Base-by-base conservation (phyloP, 139 green algal species). In the Chlamydomonas applanata region DNA sequence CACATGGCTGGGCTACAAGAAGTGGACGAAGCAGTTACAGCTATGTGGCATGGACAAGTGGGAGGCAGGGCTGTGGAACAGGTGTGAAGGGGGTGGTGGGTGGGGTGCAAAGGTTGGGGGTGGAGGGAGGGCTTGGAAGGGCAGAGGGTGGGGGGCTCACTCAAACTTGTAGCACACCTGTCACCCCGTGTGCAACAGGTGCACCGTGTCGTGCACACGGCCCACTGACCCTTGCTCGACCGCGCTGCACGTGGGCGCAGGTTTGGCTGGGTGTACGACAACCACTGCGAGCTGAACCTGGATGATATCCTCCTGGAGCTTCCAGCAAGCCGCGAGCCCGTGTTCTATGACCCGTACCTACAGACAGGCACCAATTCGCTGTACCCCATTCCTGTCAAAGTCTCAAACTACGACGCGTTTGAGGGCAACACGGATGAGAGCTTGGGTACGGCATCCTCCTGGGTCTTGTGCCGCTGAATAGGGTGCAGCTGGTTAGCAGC, bases 1-100 rank as follows among this genome's bases (percentile, higher is more conserved):
- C 72, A 88, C 82, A 2, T 90, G 85, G 85, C 82, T 90, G 70
- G 85, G 85, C 35, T 83, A 80, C 62, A 72, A 68, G 20, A 71
- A 75, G 24, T 87, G 78, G 80, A 88, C 78, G 16, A 49, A 69
- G 33, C 79, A 90, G 82, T 77, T 88, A 14, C 85, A 90, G 57
- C 29, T 84, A 45, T 90, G 85, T 54, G 85, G 85, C 0, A 74
- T 74, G 35, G 7, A 67, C 30, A 72, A 72, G 46, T 11, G 25
- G 0, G 79, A 87, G 63, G 76, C 79, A 14, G 53, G n/a, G 1
- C 64, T 70, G 3, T 90, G 85, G 85, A 78, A 45, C 35, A 83
- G 80, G 85, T 89, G 64, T 22, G 79, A 25, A 14, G 45, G n/a
- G n/a, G 40, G 40, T 49, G 40, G 40, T 49, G 40, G 11, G 40